phyloP scores from a whole-genome alignment of 1,139 yeast species.

The Sugiyamaella paludigena region DNA sequence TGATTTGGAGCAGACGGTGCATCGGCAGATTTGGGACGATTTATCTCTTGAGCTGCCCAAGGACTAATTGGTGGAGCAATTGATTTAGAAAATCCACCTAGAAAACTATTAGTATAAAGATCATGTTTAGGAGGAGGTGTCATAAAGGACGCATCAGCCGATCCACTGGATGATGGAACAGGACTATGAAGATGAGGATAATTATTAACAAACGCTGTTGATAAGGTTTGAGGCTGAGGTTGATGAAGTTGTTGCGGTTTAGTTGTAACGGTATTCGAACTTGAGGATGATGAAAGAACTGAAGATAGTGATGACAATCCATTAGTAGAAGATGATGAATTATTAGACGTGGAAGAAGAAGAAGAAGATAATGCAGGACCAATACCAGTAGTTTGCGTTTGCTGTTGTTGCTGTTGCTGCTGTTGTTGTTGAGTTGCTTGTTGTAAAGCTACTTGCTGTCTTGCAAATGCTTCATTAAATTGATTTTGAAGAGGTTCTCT shows the following conservation, averaged over 20 bases:
- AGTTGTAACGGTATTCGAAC: background rate
- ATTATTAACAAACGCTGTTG: conserved; percentile 7
- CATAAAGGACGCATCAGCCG: conserved; percentile 20
- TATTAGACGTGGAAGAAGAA: background rate
- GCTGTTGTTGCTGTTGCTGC: conserved; percentile 8
- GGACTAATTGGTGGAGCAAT: conserved; percentile 24
- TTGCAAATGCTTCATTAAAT: conserved; percentile 2
- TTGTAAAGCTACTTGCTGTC: conserved; percentile 7
- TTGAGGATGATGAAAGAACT: background rate
- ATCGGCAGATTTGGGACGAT: conserved; percentile 33
- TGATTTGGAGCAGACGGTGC: conserved; percentile 10
- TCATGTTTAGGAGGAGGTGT: conserved; percentile 24
- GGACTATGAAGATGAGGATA: conserved; percentile 9
- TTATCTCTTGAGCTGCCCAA: conserved; percentile 29
- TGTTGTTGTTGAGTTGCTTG: conserved; percentile 10
- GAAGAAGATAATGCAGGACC: background rate
- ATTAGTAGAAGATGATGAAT: conserved; percentile 6
- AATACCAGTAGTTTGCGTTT: too few relatives aligned
- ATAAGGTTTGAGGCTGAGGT: conserved; percentile 20
- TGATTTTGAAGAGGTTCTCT: conserved; percentile 10
- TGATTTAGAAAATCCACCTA: conserved; percentile 15
- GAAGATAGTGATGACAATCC: background rate
- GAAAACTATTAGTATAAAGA: conserved; percentile 11
- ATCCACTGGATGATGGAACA: conserved; percentile 2
- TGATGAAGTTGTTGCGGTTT: conserved; percentile 13